Evolutionary conservation across 1,284 basidiomycete genomes (phyloP).

Genomic region (Filobasidium uniguttulatum): DNA sequence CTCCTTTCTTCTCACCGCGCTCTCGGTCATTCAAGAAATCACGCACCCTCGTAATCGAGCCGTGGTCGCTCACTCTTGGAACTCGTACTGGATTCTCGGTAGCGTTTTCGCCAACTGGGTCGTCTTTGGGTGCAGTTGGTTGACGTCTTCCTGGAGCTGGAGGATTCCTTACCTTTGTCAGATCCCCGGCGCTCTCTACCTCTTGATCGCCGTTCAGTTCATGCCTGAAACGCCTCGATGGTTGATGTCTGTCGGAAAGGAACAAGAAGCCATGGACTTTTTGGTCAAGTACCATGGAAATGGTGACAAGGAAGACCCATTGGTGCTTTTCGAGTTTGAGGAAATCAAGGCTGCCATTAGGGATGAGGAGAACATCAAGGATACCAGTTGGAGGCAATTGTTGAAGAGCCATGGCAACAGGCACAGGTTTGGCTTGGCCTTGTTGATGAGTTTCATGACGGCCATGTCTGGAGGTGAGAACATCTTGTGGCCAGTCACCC

Average conservation of each 20-base stretch:
- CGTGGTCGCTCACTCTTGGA: constrained; percentile 30
- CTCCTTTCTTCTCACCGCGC: constrained; percentile 38
- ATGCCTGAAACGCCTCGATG: constrained; percentile 38
- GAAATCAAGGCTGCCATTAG: constrained; percentile 47
- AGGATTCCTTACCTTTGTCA: constrained; percentile 26
- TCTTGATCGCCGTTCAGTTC: constrained; percentile 36
- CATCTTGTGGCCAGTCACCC: neutral
- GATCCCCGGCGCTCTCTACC: constrained; percentile 18
- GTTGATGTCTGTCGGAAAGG: constrained; percentile 29
- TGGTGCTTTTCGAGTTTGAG: constrained; percentile 45
- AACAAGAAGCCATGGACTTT: constrained; percentile 26
- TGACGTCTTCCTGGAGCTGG: constrained; percentile 23
- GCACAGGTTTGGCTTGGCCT: constrained; percentile 31
- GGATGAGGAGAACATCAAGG: constrained; percentile 44
- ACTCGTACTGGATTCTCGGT: constrained; percentile 38
- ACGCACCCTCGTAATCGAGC: constrained; percentile 32
- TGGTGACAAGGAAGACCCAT: constrained; percentile 18
- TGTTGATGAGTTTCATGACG: constrained; percentile 32
- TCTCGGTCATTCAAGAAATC: constrained; percentile 37
- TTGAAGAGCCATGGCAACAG: constrained; percentile 24
- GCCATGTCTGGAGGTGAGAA: constrained; percentile 18
- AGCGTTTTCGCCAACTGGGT: constrained; percentile 34
- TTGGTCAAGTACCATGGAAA: constrained; percentile 27
- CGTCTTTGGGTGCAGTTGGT: constrained; percentile 28
- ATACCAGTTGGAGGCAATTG: constrained; percentile 31